Percentiles rank a stretch among this genome's conserved stretches.
These are phyloP conservation scores for Teratosphaeriaceae sp. DNA, from an alignment of 2,329 filamentous ascomycete species.

Conservation along the genomic window DNA sequence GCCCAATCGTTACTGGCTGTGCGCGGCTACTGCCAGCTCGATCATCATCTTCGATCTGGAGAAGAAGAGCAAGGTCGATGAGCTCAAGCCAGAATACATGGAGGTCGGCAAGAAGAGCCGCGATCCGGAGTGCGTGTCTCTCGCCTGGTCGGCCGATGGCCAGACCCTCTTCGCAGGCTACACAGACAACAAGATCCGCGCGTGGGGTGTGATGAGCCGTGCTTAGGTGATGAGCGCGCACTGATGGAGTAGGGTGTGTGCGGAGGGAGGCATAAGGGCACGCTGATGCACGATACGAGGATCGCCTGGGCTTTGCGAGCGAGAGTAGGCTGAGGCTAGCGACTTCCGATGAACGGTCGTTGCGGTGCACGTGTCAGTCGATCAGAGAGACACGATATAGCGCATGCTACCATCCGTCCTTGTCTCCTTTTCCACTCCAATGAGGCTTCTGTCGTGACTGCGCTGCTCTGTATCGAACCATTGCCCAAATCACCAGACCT, in stretches of 20 bases:
- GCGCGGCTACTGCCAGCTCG: constrained; percentile 91
- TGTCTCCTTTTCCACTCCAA: too few species aligned
- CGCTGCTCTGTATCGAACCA: too few species aligned
- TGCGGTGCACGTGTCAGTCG: constrained; percentile 24
- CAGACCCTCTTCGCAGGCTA: constrained; percentile 99
- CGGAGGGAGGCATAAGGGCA: constrained; percentile 19
- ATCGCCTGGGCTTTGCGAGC: constrained; percentile 20
- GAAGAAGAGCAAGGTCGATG: constrained; percentile 99
- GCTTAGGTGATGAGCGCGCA: constrained; percentile 32
- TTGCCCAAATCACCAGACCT: too few species aligned
- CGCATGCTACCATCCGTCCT: background rate
- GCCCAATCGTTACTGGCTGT: constrained; percentile 99
- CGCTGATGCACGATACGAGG: constrained; percentile 34
- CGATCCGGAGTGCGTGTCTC: constrained; percentile 94
- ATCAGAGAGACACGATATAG: background rate
- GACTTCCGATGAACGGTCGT: constrained; percentile 33
- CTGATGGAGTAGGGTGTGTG: background rate
- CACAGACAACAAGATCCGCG: constrained; percentile 98
- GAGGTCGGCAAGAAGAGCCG: constrained; percentile 97
- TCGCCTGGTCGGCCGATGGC: constrained; percentile 97
- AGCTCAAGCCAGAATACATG: constrained; percentile 98
- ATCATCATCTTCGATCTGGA: constrained; percentile 99
- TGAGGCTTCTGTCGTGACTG: too few species aligned
- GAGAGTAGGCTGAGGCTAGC: constrained; percentile 14
- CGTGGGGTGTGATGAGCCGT: constrained; percentile 96